Evolutionary conservation across 2,329 filamentous ascomycete species (phyloP).

Genomic region (Trichophyton verrucosum): DNA sequence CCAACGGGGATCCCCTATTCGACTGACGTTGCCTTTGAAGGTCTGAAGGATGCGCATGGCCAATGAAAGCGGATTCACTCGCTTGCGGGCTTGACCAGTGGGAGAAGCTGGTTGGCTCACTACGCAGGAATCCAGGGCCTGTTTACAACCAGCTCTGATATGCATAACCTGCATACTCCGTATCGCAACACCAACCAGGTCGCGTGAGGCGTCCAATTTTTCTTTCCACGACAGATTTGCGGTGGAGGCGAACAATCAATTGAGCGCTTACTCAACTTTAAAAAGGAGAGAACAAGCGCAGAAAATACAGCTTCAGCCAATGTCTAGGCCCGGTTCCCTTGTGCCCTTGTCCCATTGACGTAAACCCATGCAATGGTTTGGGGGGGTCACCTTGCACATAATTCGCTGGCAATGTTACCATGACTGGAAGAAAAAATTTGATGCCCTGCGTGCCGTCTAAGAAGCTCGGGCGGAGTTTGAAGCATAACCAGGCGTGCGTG

Average conservation of each 20-base stretch:
- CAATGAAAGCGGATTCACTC: no score
- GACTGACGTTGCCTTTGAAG: no score
- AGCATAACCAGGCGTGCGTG: no score
- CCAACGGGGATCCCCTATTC: no score
- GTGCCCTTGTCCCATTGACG: neutral
- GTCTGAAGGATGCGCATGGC: no score
- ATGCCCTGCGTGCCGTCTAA: no score
- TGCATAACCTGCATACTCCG: neutral
- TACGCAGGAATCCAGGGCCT: no score
- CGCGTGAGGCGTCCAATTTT: neutral
- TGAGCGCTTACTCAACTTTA: neutral
- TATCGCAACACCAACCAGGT: neutral
- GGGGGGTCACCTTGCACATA: neutral
- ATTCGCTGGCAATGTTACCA: neutral
- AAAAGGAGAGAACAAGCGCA: neutral
- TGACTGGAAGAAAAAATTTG: neutral
- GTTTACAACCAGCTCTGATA: neutral
- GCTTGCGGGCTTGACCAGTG: no score
- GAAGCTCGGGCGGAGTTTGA: no score
- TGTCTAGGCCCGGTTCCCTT: neutral
- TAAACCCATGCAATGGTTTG: neutral
- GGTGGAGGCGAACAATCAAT: neutral
- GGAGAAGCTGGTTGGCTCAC: no score
- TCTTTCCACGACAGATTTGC: neutral
- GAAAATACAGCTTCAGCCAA: neutral